These are phyloP conservation scores for Calocera viscosa DNA, from an alignment of 768 basidiomycete genomes.

Conservation along the genomic window DNA sequence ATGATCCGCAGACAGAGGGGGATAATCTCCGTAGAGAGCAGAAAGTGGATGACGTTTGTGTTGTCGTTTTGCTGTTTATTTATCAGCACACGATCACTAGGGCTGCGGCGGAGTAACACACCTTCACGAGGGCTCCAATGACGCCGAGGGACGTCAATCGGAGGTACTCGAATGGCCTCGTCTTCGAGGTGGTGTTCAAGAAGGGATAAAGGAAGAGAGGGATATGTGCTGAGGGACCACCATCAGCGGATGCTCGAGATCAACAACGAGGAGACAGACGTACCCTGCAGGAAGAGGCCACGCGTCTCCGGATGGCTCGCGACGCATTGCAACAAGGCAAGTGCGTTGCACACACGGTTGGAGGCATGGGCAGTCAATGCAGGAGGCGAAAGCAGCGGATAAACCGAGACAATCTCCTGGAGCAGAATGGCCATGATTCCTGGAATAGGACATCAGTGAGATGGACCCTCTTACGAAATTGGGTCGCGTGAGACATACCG, in stretches of 20 bases:
- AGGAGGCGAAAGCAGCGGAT: conserved; percentile 88
- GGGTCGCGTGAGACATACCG: conserved; percentile 38
- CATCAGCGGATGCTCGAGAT: neutral
- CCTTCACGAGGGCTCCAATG: conserved; percentile 97
- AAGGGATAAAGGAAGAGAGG: conserved; percentile 93
- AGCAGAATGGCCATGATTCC: conserved; percentile 96
- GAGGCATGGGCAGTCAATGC: conserved; percentile 94
- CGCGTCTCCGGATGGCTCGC: conserved; percentile 95
- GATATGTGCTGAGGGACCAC: conserved; percentile 61
- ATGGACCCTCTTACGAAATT: neutral
- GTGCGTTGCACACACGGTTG: conserved; percentile 96
- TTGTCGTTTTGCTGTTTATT: conserved; percentile 88
- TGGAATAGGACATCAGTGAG: conserved; percentile 24
- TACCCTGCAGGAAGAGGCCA: conserved; percentile 87
- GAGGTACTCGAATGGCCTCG: conserved; percentile 97
- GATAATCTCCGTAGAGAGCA: conserved; percentile 98
- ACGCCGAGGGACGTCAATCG: conserved; percentile 98
- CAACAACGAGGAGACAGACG: conserved; percentile 17
- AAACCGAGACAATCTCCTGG: conserved; percentile 96
- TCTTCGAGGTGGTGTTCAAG: conserved; percentile 97
- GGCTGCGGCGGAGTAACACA: conserved; percentile 28
- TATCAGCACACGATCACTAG: neutral
- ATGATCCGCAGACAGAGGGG: conserved; percentile 98
- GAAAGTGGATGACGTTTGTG: conserved; percentile 95
- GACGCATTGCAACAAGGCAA: conserved; percentile 94